Percentiles rank a stretch among this genome's conserved stretches.
These are phyloP conservation scores for Porpolomopsis calyptriformis DNA, from an alignment of 768 basidiomycete genomes.

Conservation along the genomic window DNA sequence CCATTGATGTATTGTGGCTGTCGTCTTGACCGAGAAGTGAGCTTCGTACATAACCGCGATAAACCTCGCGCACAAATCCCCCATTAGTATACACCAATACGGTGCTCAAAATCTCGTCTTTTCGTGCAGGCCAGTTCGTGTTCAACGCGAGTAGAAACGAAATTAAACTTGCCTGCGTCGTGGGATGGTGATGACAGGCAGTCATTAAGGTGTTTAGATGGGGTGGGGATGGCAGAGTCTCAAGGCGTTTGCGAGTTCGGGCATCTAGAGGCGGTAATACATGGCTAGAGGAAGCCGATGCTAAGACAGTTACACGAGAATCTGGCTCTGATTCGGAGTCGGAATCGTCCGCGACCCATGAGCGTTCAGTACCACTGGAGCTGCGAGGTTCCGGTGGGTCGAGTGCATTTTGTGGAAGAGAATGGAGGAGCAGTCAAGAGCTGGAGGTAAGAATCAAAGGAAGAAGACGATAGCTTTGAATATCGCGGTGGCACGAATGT, in stretches of 20 bases:
- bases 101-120: slow-evolving; percentile 46
- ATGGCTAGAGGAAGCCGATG: slow-evolving; percentile 11
- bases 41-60: slow-evolving; percentile 51
- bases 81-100: slow-evolving; percentile 40
- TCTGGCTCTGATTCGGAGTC: slow-evolving; percentile 30
- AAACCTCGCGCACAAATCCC: slow-evolving; percentile 66
- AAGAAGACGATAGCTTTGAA: slow-evolving; percentile 30
- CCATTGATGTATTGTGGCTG: slow-evolving; percentile 15
- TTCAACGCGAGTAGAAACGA: slow-evolving; percentile 47
- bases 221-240: slow-evolving; percentile 38
- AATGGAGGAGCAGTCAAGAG: slow-evolving; percentile 39
- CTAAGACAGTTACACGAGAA: slow-evolving; percentile 29
- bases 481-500: slow-evolving; percentile 59
- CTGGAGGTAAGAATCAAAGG: slow-evolving; percentile 43
- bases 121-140: slow-evolving; percentile 47
- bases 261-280: slow-evolving; percentile 38
- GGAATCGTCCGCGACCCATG: slow-evolving; percentile 22
- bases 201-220: slow-evolving; percentile 50
- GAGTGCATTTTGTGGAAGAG: slow-evolving; percentile 42
- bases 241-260: slow-evolving; percentile 53
- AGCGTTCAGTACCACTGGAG: slow-evolving; percentile 1
- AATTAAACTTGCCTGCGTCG: slow-evolving; percentile 39
- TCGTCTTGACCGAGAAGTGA: slow-evolving; percentile 54
- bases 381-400: slow-evolving; percentile 28
- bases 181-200: slow-evolving; percentile 28